A percentile compares a stretch with the other conserved stretches of the same genome.
Evolutionary conservation across 768 basidiomycete genomes (phyloP).

Genomic region (Mycena vitilis): DNA sequence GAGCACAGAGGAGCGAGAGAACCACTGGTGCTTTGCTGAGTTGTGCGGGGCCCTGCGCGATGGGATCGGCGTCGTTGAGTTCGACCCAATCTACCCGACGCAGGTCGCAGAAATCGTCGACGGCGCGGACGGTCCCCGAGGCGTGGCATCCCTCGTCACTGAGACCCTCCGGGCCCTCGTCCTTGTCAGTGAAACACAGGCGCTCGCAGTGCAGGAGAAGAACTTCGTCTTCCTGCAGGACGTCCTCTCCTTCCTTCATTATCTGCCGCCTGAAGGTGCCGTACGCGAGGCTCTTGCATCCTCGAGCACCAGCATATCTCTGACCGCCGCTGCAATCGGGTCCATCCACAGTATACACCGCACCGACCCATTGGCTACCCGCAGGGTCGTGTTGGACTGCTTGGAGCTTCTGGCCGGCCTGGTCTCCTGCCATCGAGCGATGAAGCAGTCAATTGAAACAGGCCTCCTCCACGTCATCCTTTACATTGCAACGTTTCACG

Average conservation of each 20-base stretch:
- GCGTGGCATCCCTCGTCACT: neutral
- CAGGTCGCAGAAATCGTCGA: neutral
- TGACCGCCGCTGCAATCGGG: neutral
- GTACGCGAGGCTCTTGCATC: neutral
- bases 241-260: neutral
- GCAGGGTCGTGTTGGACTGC: neutral
- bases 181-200: neutral
- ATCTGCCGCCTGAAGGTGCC: neutral
- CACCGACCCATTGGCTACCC: too few species aligned
- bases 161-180: neutral
- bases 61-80: too few species aligned
- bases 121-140: neutral
- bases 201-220: neutral
- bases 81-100: neutral
- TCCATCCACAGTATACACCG: neutral
- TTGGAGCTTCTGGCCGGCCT: neutral
- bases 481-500: neutral
- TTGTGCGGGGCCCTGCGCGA: neutral
- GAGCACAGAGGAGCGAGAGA: too few species aligned
- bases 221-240: neutral
- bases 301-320: too few species aligned
- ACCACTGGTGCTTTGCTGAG: neutral
- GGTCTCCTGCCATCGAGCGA: neutral
- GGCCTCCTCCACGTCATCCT: neutral
- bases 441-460: neutral